Percentiles rank a stretch among this genome's conserved stretches.
Conservation (phyloP, 1,139 yeast genomes). For the Suhomyces kunorum region DNA sequence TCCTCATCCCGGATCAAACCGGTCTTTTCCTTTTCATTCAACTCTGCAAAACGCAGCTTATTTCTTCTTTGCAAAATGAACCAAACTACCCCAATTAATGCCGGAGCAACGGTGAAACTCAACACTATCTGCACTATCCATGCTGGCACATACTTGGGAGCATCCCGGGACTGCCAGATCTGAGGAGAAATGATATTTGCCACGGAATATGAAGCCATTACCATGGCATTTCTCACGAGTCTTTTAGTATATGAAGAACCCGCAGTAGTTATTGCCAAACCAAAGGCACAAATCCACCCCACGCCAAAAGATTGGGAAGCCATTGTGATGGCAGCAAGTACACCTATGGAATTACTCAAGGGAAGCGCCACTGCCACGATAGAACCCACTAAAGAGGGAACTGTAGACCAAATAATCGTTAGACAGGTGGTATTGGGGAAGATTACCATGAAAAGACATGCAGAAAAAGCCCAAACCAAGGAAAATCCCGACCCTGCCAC, state of each 20-base stretch:
- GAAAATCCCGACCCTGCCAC: slow-evolving; percentile 53
- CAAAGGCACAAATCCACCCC: slow-evolving; percentile 25
- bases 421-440: slow-evolving; percentile 22
- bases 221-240: slow-evolving; percentile 25
- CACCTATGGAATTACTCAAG: slow-evolving; percentile 41
- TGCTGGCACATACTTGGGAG: slow-evolving; percentile 34
- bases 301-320: slow-evolving; percentile 25
- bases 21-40: slow-evolving; percentile 14
- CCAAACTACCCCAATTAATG: slow-evolving; percentile 38
- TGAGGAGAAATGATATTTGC: slow-evolving; percentile 33
- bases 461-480: slow-evolving; percentile 32
- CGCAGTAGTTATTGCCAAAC: slow-evolving; percentile 27
- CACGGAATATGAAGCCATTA: slow-evolving; percentile 26
- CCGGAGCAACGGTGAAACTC: slow-evolving; percentile 45
- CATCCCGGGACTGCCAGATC: slow-evolving; percentile 25
- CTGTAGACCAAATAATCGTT: slow-evolving; percentile 24
- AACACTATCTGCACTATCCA: slow-evolving; percentile 57
- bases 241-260: slow-evolving; percentile 29
- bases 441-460: slow-evolving; percentile 26
- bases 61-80: slow-evolving; percentile 41
- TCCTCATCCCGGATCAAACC: slow-evolving; percentile 30
- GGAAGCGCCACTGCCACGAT: slow-evolving; percentile 46
- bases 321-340: slow-evolving; percentile 35
- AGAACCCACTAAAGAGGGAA: slow-evolving; percentile 47
- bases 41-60: slow-evolving; percentile 25